Evolutionary conservation across 805 yeast species (phyloP), one percentile per base, ranked within the genome.

Genomic region (Nakazawaea sp.): DNA sequence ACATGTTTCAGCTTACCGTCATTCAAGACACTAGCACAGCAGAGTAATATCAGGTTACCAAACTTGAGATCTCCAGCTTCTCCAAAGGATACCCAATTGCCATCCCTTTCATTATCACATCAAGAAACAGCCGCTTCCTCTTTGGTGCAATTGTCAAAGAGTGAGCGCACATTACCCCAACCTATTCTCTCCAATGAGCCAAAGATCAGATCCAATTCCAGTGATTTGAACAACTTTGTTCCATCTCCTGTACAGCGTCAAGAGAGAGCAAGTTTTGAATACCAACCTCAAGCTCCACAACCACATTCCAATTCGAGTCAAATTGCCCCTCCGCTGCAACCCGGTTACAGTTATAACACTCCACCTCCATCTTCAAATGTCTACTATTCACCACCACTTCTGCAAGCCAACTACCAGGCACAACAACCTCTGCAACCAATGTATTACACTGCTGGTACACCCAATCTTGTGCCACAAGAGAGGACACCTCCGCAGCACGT

Each of bases 31-130:
- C 18, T 37, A 17, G 33, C 40, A 2, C 26, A 37, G 23, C 35
- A 37, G 29, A 32, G 40, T 17, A 32, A 32, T 27, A 37, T 37
- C 18, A 27, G 40, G 6, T 28, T 37, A 13, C 40, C 40, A 5
- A 36, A 37, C 11, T n/a, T 36, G 21, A 36, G 12, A 4, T 23
- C 35, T 7, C 16, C 30, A 2, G 16, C 31, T 9, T 32, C 28
- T 9, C 36, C 41, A 12, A 23, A 29, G 16, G 12, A 20, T 17
- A 11, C n/a, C n/a, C n/a, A n/a, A n/a, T n/a, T n/a, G n/a, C n/a
- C n/a, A n/a, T 18, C 12, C 17, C 27, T 9, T 18, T 18, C 20
- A 12, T 24, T 18, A 30, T 10, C 33, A 4, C 23, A 16, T 15
- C 34, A 16, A 18, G 18, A 12, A 18, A n/a, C n/a, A n/a, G n/a